Percentiles rank a stretch among this genome's conserved stretches.
Conservation (phyloP, 352 stramenopile species). For the Peronospora tabacina region DNA sequence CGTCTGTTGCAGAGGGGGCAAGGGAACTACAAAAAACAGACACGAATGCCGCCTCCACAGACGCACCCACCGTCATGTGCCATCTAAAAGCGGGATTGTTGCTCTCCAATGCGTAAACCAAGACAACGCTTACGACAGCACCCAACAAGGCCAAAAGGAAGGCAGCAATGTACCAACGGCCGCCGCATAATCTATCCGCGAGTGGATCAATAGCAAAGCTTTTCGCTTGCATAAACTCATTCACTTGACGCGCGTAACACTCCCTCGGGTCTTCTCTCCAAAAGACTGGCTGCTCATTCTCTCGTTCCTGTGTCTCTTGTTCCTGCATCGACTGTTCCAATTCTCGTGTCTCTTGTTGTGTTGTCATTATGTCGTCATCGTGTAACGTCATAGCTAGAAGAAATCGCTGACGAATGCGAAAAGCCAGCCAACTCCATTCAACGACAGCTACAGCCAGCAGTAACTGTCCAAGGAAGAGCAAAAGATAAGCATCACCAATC, state of each 20-base stretch:
- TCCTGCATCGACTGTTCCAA: conserved; percentile 1
- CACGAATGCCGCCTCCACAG: conserved; percentile 21
- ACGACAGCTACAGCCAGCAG: conserved; percentile 34
- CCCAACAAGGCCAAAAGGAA: conserved; percentile 22
- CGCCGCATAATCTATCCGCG: conserved; percentile 24
- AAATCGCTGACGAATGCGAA: conserved; percentile 38
- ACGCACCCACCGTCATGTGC: conserved; percentile 34
- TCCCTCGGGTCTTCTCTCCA: conserved; percentile 25
- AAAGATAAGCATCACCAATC: conserved; percentile 27
- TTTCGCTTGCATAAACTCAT: conserved; percentile 22
- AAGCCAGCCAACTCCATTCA: conserved; percentile 46
- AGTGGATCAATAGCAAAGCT: conserved; percentile 27
- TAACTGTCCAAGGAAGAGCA: conserved; percentile 37
- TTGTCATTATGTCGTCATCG: background rate
- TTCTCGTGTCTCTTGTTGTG: conserved; percentile 4
- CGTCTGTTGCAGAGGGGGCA: conserved; percentile 30
- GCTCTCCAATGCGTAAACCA: conserved; percentile 25
- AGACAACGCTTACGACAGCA: conserved; percentile 11
- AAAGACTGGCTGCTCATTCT: conserved; percentile 19
- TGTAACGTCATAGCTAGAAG: conserved; percentile 30
- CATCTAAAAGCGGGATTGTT: conserved; percentile 19
- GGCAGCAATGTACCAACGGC: conserved; percentile 25
- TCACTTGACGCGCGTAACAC: conserved; percentile 19
- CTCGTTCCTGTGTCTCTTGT: conserved; percentile 7
- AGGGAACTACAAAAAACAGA: conserved; percentile 34